phyloP scores from a whole-genome alignment of 129 eudicot species.

The Scalesia atractyloides region DNA sequence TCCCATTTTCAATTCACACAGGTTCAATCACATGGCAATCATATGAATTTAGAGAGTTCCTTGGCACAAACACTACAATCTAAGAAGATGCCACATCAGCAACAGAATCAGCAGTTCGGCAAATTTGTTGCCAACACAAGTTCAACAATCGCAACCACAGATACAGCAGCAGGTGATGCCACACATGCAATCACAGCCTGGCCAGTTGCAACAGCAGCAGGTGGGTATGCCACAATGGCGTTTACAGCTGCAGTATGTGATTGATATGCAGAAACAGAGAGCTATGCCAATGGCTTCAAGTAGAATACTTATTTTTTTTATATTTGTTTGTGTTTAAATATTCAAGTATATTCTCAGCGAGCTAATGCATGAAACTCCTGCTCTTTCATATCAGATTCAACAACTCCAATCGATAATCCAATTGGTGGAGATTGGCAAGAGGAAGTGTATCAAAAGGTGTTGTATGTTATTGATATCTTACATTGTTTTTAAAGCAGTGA shows the following conservation, averaged over 20 bases:
- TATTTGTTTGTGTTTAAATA: neutral
- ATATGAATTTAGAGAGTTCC: constrained; percentile 40
- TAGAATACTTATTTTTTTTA: constrained; percentile 29
- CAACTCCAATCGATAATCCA: constrained; percentile 53
- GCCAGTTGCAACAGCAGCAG: constrained; percentile 69
- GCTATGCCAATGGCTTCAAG: constrained; percentile 69
- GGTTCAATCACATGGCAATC: neutral
- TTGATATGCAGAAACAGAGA: constrained; percentile 87
- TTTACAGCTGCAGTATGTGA: constrained; percentile 67
- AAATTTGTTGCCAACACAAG: constrained; percentile 61
- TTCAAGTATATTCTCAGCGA: neutral
- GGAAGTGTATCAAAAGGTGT: too few relatives aligned
- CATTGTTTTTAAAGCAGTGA: too few relatives aligned
- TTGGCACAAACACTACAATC: constrained; percentile 60
- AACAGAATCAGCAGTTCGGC: constrained; percentile 60
- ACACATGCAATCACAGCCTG: constrained; percentile 86
- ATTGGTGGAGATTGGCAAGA: too few relatives aligned
- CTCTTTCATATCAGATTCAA: neutral
- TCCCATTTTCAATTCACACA: constrained; percentile 1
- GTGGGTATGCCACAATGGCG: constrained; percentile 80
- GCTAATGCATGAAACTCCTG: constrained; percentile 21
- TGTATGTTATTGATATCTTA: too few relatives aligned
- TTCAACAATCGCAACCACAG: constrained; percentile 73
- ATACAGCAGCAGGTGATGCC: constrained; percentile 84
- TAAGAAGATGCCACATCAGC: constrained; percentile 71